Evolutionary conservation across 2,329 filamentous ascomycete genomes (phyloP).

Genomic region (Phoma herbarum): DNA sequence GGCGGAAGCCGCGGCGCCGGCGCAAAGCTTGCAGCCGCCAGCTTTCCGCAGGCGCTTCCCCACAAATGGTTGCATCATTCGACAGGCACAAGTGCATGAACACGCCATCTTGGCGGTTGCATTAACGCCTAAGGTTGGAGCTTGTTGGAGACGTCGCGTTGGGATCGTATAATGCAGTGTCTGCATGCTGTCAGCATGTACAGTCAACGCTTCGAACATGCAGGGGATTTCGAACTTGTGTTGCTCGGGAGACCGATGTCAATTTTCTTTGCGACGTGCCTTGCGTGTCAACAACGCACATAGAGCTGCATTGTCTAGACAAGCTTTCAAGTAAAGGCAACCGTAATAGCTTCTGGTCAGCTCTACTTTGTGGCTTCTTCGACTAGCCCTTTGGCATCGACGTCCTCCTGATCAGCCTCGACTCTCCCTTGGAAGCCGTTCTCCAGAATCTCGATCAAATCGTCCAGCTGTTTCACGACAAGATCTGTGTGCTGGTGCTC

Average conservation of each 20-base stretch:
- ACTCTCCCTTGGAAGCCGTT: conserved; percentile 70
- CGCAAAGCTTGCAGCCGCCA: background rate
- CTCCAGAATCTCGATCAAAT: conserved; percentile 78
- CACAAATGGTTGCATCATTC: conserved; percentile 22
- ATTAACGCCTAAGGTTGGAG: background rate
- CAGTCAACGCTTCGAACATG: conserved; percentile 1
- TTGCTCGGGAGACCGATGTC: conserved; percentile 19
- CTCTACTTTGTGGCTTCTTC: conserved; percentile 23
- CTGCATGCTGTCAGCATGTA: conserved; percentile 9
- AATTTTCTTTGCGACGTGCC: conserved; percentile 5
- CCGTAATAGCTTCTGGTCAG: background rate
- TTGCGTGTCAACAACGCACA: conserved; percentile 10
- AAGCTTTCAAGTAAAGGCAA: background rate
- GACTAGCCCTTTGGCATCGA: conserved; percentile 37
- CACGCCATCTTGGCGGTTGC: conserved; percentile 2
- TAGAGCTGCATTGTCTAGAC: conserved; percentile 3
- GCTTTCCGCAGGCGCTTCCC: conserved; percentile 1
- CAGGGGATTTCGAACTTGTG: conserved; percentile 13
- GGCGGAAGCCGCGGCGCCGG: background rate
- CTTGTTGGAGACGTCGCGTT: background rate
- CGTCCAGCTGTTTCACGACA: conserved; percentile 73
- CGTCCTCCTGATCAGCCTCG: conserved; percentile 36
- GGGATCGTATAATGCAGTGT: background rate
- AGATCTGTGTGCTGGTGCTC: conserved; percentile 80
- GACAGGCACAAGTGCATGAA: background rate